A percentile compares a stretch with the other conserved stretches of the same genome.
These are phyloP conservation scores for Mucor mucedo DNA, from an alignment of 371 early-diverging fungal genomes.

Conservation along the genomic window DNA sequence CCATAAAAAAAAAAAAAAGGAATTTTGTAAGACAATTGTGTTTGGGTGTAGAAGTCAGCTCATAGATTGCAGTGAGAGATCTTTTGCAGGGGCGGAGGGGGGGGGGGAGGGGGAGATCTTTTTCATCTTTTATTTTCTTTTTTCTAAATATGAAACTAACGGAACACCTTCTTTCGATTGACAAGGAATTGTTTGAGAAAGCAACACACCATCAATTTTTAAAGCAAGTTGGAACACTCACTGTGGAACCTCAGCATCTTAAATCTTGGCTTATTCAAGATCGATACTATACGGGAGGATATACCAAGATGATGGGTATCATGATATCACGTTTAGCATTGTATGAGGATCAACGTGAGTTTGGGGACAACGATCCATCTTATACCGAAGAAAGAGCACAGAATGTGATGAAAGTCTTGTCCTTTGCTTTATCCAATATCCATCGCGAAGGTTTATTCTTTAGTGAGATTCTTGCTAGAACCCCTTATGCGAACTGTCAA, in stretches of 20 bases:
- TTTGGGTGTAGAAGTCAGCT: too few species aligned
- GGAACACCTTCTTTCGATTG: conserved; percentile 27
- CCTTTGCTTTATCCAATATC: conserved; percentile 34
- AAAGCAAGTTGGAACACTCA: conserved; percentile 22
- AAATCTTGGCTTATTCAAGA: conserved; percentile 36
- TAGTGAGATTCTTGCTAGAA: conserved; percentile 23
- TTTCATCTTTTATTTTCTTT: background rate
- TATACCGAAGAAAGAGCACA: conserved; percentile 17
- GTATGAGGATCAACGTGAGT: conserved; percentile 25
- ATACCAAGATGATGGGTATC: conserved; percentile 32
- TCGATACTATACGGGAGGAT: conserved; percentile 32
- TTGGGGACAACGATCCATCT: conserved; percentile 24
- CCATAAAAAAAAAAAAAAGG: too few species aligned
- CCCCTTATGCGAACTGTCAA: conserved; percentile 3
- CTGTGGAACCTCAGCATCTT: conserved; percentile 28
- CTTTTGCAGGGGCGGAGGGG: background rate
- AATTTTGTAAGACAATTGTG: too few species aligned
- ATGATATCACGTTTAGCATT: conserved; percentile 30
- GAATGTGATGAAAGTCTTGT: conserved; percentile 16
- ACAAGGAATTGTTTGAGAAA: conserved; percentile 22
- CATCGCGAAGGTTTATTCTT: conserved; percentile 35
- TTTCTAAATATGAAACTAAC: conserved; percentile 19
- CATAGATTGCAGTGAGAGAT: too few species aligned
- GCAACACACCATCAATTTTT: conserved; percentile 33
- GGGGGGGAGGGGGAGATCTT: background rate